Conservation (phyloP, 495 filamentous ascomycete genomes). For the Aspergillus sparsus region DNA sequence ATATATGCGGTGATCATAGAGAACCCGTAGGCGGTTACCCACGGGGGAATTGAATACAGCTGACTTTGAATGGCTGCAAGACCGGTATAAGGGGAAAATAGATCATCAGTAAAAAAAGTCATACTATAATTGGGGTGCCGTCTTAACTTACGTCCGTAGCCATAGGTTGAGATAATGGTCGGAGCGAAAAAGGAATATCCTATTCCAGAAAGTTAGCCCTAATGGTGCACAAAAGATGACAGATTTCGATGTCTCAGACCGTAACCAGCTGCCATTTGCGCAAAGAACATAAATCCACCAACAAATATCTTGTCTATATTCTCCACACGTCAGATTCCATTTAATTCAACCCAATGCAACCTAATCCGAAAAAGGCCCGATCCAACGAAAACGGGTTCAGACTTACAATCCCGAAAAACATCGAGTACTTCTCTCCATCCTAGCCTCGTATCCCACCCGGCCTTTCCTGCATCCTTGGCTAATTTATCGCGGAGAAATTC, state of each 20-base stretch:
- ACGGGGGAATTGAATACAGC: slow-evolving; percentile 77
- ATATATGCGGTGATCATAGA: slow-evolving; percentile 67
- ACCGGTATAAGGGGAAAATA: neutral
- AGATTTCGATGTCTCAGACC: slow-evolving; percentile 54
- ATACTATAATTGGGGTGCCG: neutral
- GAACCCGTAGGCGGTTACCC: slow-evolving; percentile 72
- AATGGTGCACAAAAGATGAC: too few relatives aligned
- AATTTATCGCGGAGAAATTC: slow-evolving; percentile 72
- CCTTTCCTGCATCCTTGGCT: slow-evolving; percentile 72
- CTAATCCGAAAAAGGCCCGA: too few relatives aligned
- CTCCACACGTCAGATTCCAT: too few relatives aligned
- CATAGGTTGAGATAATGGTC: slow-evolving; percentile 67
- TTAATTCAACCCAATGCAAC: too few relatives aligned
- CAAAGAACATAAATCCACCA: slow-evolving; percentile 83
- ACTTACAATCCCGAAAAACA: slow-evolving; percentile 69
- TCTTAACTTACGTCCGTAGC: slow-evolving; percentile 48
- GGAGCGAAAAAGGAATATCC: slow-evolving; percentile 74
- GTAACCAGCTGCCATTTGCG: slow-evolving; percentile 77
- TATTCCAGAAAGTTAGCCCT: slow-evolving; percentile 61
- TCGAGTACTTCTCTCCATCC: slow-evolving; percentile 61
- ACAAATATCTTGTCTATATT: slow-evolving; percentile 61
- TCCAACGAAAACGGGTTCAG: neutral
- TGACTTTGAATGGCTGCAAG: slow-evolving; percentile 66
- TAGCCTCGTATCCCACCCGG: slow-evolving; percentile 62
- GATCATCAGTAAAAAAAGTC: neutral